A percentile compares a stretch with the other conserved stretches of the same genome.
phyloP scores from a whole-genome alignment of 2,329 filamentous ascomycete genomes.

The Alternaria angustiovoidea region DNA sequence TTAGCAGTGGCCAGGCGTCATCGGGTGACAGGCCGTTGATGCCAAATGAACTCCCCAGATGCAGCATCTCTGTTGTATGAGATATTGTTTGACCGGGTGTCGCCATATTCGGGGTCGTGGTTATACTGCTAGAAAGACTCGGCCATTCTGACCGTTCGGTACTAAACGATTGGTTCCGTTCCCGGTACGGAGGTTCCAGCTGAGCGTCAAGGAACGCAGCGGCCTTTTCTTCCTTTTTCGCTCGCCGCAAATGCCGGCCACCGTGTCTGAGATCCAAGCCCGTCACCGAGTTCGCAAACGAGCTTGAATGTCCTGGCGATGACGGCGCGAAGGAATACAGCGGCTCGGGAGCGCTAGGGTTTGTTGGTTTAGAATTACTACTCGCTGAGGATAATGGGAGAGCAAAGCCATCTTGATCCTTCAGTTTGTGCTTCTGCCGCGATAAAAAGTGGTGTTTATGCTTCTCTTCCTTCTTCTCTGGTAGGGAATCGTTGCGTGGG shows the following conservation, averaged over 20 bases:
- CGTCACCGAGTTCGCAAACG: slow-evolving; percentile 84
- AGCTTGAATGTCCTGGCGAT: slow-evolving; percentile 71
- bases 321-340: slow-evolving; percentile 80
- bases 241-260: slow-evolving; percentile 78
- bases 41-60: slow-evolving; percentile 57
- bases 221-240: slow-evolving; percentile 65
- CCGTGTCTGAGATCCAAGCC: slow-evolving; percentile 81
- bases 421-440: slow-evolving; percentile 79
- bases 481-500: slow-evolving; percentile 49
- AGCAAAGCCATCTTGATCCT: slow-evolving; percentile 72
- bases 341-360: slow-evolving; percentile 77
- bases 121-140: slow-evolving; percentile 31
- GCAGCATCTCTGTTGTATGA: slow-evolving; percentile 52
- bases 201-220: slow-evolving; percentile 47
- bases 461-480: slow-evolving; percentile 74
- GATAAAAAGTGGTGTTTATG: slow-evolving; percentile 80
- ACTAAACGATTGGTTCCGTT: slow-evolving; percentile 51
- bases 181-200: slow-evolving; percentile 44
- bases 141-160: slow-evolving; percentile 51
- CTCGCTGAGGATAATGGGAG: slow-evolving; percentile 77
- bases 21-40: slow-evolving; percentile 64
- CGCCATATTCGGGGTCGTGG: slow-evolving; percentile 30
- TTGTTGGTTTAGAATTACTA: slow-evolving; percentile 78
- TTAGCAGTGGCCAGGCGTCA: slow-evolving; percentile 83
- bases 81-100: slow-evolving; percentile 41